Evolutionary conservation across 495 filamentous ascomycete species (phyloP), one percentile per base, ranked within the genome.

Genomic region (Aspergillus ostianus): DNA sequence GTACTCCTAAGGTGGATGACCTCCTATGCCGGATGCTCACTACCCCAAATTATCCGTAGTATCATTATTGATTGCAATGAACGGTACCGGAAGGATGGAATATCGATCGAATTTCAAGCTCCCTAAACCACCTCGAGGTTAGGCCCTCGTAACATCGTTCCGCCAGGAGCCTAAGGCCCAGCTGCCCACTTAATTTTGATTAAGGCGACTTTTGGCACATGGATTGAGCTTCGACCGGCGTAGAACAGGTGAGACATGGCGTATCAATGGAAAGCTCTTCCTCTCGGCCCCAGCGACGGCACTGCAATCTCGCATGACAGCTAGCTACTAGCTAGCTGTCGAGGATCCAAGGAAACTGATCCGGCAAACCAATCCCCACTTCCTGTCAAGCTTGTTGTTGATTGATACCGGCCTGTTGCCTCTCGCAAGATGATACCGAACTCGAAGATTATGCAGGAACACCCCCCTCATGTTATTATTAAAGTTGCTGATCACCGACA

Each of bases 401-500:
- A 51, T 41, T 23, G 29, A 55, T 29, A 27, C 23, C 21, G 19
- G 26, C 29, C 27, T 30, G 19, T 8, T 19, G 8, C 45, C 45
- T 58, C 44, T 56, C 47, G 52, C 44, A 61, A 45, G 58, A 56
- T 41, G 30, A 57, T 36, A 56, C 57, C 57, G 47, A 52, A 58
- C 57, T 54, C 47, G 46, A 29, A 53, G 53, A 51, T 56, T 56
- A 59, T 63, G 60, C 66, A 68, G 65, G 62, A 61, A 60, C 65
- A 26, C 23, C 23, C 56, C 48, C 50, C 53, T 48, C 48, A 52
- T 62, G 55, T 59, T 59, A 65, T 59, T 59, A 65, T 65, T 68
- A 64, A 59, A 62, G 63, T 61, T 63, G 66, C 27, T 63, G 62
- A 68, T 61, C 59, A 20, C 49, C 52, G 47, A 56, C 47, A 58